Base-by-base conservation (phyloP, 495 filamentous ascomycete genomes). In the Neurospora sublineolata region DNA sequence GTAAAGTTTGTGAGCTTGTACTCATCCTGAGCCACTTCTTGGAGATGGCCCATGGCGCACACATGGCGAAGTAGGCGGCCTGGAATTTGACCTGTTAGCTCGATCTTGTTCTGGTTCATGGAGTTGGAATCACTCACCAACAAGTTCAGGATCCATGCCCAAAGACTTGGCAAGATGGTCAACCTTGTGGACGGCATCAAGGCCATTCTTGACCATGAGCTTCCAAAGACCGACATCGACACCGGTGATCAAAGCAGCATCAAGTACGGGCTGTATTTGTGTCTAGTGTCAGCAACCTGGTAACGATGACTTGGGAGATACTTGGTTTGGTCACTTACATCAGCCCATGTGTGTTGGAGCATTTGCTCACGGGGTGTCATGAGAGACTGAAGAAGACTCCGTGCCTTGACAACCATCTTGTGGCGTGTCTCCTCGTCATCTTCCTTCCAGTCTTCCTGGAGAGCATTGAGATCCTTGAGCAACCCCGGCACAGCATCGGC, bases 1-100 rank as follows among this genome's bases (percentile, higher is more conserved):
- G 82, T 80, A 71, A 87, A 79, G 44, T 80, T 82, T 12, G 80
- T 87, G 0, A 79, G 77, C 4, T 73, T 74, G 74, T 87, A 88
- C 27, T 80, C 79, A 72, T 86, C 79, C 3, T 75, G 69, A 1
- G 79, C 83, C 10, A 79, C 82, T 70, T 88, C 83, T 1, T 42
- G 40, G 60, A 89, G 77, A 60, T 84, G 78, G 12, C 83, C 84
- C 82, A 86, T 85, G 68, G 86, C 84, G 16, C 79, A 80, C 0
- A 88, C 72, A 67, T 88, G 86, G 72, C 81, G 82, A 68, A 88
- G 71, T 40, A 86, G 74, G 7, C 83, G 82, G 12, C 52, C 52
- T 60, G 27, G 9, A 4, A 9, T 60, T 3, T 18, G 11, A 27
- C 1, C 12, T 9, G 14, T 60, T 4, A 60, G 52, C 27, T 60